phyloP scores from a whole-genome alignment of 345 rosid genomes.

The Gossypioides kirkii region DNA sequence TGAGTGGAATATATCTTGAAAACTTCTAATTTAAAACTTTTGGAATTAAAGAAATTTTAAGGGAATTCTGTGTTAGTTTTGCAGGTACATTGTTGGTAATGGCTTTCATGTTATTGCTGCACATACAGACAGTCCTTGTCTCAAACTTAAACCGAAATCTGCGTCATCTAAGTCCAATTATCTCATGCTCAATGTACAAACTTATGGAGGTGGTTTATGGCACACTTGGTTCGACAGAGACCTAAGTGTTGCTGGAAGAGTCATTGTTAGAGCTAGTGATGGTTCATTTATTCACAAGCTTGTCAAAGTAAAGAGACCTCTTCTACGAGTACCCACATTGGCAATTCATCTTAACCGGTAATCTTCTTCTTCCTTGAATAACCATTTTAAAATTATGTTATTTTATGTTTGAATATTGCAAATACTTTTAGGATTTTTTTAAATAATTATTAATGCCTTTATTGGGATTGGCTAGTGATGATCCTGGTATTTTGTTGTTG shows the following conservation, averaged over 20 bases:
- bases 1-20: constrained; percentile 29
- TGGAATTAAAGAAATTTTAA: neutral
- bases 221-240: constrained; percentile 98
- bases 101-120: constrained; percentile 93
- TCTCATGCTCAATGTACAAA: constrained; percentile 90
- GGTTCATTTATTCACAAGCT: constrained; percentile 76
- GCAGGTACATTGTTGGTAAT: constrained; percentile 70
- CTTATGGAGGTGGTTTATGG: constrained; percentile 97
- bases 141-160: constrained; percentile 86
- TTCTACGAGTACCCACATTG: constrained; percentile 76
- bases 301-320: constrained; percentile 77
- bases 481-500: neutral
- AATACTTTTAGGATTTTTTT: neutral
- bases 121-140: constrained; percentile 94
- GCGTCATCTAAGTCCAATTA: constrained; percentile 80
- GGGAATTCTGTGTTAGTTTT: constrained; percentile 17
- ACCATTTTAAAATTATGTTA: neutral
- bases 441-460: neutral
- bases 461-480: neutral
- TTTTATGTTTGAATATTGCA: neutral
- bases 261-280: constrained; percentile 56
- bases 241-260: constrained; percentile 93
- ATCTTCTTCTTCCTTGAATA: constrained; percentile 10
- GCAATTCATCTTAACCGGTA: constrained; percentile 95
- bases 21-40: constrained; percentile 5